These are phyloP conservation scores for Gymnopilus dilepis DNA, from an alignment of 768 basidiomycete genomes.

Conservation along the genomic window DNA sequence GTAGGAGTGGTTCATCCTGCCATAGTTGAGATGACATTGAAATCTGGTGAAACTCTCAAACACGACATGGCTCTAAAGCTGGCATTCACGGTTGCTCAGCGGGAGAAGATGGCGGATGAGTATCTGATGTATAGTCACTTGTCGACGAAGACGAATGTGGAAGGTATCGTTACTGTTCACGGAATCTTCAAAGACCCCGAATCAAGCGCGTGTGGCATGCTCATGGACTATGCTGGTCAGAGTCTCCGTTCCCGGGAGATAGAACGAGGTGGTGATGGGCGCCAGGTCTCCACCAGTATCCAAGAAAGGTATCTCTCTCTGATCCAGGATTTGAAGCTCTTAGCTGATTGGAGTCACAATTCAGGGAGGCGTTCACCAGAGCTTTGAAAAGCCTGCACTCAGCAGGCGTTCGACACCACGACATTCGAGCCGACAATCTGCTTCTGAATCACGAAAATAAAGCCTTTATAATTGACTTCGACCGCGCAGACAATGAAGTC, in stretches of 20 bases:
- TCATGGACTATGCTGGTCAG: too few relatives aligned
- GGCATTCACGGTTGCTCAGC: background rate
- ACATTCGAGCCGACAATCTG: constrained; percentile 30
- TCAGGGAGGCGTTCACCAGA: background rate
- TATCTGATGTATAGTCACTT: too few relatives aligned
- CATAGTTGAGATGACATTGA: too few relatives aligned
- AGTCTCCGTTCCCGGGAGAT: too few relatives aligned
- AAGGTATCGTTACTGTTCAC: too few relatives aligned
- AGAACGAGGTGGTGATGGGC: background rate
- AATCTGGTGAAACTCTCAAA: background rate
- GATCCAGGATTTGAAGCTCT: too few relatives aligned
- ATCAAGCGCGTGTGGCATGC: too few relatives aligned
- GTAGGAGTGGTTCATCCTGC: constrained; percentile 16
- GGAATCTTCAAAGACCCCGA: too few relatives aligned
- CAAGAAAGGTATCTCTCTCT: too few relatives aligned
- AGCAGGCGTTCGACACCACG: constrained; percentile 30
- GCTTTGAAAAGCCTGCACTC: constrained; percentile 27
- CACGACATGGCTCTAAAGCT: constrained; percentile 1
- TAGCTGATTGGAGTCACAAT: too few relatives aligned
- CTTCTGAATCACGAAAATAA: constrained; percentile 21
- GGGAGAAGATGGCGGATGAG: too few relatives aligned
- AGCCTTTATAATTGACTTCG: constrained; percentile 32
- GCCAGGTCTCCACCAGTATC: background rate
- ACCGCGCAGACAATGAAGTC: constrained; percentile 10
- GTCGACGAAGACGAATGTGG: too few relatives aligned